Conservation (phyloP, 192 early-diverging fungal genomes). For the Linnemannia hyalina region DNA sequence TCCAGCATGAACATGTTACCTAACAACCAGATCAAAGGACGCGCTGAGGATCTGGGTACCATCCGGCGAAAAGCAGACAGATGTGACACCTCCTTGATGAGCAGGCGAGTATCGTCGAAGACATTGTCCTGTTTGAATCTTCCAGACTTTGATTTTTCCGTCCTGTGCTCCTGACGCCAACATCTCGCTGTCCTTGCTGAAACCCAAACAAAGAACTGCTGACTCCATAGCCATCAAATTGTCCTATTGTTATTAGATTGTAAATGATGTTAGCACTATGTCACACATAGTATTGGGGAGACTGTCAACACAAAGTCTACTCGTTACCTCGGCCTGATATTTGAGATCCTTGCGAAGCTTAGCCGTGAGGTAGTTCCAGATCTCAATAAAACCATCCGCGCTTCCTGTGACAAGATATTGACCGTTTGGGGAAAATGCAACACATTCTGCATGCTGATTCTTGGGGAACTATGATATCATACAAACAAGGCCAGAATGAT, state of each 20-base stretch:
- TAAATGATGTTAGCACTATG: too few relatives aligned
- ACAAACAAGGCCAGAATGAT: too few relatives aligned
- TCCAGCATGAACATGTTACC: slow-evolving; percentile 52
- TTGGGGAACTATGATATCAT: slow-evolving; percentile 81
- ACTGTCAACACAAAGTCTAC: neutral
- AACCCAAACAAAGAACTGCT: slow-evolving; percentile 82
- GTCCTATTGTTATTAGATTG: slow-evolving; percentile 60
- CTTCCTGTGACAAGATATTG: slow-evolving; percentile 89
- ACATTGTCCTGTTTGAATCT: slow-evolving; percentile 79
- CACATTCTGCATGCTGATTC: slow-evolving; percentile 83
- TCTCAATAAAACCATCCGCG: slow-evolving; percentile 95
- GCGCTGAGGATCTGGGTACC: slow-evolving; percentile 84
- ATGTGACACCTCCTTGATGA: slow-evolving; percentile 88
- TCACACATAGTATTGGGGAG: too few relatives aligned
- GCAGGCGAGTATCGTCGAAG: slow-evolving; percentile 82
- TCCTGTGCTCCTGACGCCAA: slow-evolving; percentile 88
- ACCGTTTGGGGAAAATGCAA: slow-evolving; percentile 87
- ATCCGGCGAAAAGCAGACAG: slow-evolving; percentile 82
- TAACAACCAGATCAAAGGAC: slow-evolving; percentile 83
- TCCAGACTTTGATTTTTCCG: slow-evolving; percentile 93
- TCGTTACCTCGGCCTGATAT: slow-evolving; percentile 87
- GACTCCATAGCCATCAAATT: slow-evolving; percentile 94
- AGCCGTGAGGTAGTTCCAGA: slow-evolving; percentile 95
- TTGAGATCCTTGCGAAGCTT: slow-evolving; percentile 90
- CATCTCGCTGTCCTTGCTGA: slow-evolving; percentile 83